Percentiles rank a stretch among this genome's conserved stretches.
phyloP scores from a whole-genome alignment of 352 stramenopile species.

The Phytophthora lateralis region DNA sequence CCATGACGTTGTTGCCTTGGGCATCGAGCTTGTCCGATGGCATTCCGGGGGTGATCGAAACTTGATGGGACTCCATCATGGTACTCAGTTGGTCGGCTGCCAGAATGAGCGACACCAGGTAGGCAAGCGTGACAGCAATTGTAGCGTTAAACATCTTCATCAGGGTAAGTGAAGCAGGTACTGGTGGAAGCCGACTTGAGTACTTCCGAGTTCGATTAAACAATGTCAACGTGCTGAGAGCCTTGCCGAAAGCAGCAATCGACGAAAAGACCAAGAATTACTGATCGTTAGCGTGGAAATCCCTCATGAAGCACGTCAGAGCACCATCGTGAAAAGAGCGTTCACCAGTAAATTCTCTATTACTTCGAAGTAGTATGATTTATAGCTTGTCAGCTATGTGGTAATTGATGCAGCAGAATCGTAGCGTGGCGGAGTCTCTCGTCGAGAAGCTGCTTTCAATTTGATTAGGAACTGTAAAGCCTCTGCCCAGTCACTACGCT shows the following conservation, averaged over 20 bases:
- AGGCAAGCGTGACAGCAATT: slow-evolving; percentile 7
- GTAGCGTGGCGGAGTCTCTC: slow-evolving; percentile 9
- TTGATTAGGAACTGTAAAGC: slow-evolving; percentile 77
- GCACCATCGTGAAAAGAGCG: background rate
- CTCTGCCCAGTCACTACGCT: slow-evolving; percentile 71
- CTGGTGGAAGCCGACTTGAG: background rate
- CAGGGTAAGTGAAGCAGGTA: background rate
- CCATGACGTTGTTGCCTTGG: background rate
- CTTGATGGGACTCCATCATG: slow-evolving; percentile 4
- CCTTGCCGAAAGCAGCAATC: background rate
- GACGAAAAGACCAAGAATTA: slow-evolving; percentile 1
- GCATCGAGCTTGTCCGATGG: background rate
- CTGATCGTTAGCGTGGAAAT: slow-evolving; percentile 2
- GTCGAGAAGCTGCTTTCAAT: slow-evolving; percentile 42
- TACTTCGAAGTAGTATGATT: background rate
- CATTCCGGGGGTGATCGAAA: background rate
- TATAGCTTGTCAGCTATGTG: background rate
- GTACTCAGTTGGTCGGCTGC: slow-evolving; percentile 13
- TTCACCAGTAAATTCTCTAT: too few species aligned
- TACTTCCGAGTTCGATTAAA: background rate
- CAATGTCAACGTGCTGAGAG: background rate
- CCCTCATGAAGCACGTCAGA: background rate
- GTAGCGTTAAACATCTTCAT: slow-evolving; percentile 7
- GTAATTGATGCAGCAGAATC: slow-evolving; percentile 10
- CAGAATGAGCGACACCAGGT: slow-evolving; percentile 7